phyloP scores from a whole-genome alignment of 2,329 filamentous ascomycete genomes.

The Cyphellophora europaea region DNA sequence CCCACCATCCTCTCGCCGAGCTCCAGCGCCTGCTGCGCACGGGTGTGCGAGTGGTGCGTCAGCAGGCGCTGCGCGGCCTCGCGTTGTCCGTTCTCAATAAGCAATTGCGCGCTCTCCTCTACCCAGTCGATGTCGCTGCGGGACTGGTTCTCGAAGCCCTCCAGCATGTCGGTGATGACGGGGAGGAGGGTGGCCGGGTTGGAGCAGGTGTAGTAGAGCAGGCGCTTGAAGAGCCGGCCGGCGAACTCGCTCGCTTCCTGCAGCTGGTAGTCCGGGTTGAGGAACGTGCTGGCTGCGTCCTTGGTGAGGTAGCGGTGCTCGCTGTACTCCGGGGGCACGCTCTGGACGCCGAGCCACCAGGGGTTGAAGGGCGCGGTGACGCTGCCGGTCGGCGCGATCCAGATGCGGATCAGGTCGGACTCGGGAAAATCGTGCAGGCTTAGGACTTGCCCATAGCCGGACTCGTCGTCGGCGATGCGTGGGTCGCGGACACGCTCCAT shows the following conservation, averaged over 20 bases:
- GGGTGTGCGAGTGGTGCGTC: constrained; percentile 1
- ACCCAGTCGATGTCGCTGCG: background rate
- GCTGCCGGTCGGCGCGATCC: background rate
- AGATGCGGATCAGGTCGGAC: background rate
- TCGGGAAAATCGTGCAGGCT: background rate
- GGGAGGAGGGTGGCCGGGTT: background rate
- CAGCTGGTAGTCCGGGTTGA: background rate
- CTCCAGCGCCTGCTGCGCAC: background rate
- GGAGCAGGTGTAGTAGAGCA: background rate
- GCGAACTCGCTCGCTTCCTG: background rate
- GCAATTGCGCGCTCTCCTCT: background rate
- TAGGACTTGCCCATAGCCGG: background rate
- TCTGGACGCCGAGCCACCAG: background rate
- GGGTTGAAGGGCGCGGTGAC: background rate
- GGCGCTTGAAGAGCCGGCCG: background rate
- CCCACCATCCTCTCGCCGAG: background rate
- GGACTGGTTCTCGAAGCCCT: background rate
- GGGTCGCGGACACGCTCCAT: background rate
- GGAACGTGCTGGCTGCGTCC: background rate
- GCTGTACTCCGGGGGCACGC: background rate
- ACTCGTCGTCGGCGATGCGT: background rate
- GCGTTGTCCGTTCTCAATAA: background rate
- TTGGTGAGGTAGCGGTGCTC: background rate
- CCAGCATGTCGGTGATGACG: background rate
- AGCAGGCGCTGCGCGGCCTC: background rate